phyloP scores from a whole-genome alignment of 73 alveolate genomes.

The Urostyla sp. region DNA sequence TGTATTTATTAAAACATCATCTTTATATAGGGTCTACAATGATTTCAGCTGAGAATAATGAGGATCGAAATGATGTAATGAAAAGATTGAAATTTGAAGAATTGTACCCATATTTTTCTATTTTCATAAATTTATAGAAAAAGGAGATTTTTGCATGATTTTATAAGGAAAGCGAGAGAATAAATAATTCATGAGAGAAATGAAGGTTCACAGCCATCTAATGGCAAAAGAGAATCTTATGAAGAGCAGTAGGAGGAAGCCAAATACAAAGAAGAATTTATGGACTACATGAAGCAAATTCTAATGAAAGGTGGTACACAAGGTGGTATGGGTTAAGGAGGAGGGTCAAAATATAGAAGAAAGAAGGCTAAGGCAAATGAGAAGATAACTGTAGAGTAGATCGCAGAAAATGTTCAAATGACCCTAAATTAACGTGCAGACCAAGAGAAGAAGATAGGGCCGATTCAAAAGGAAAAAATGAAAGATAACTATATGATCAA shows the following conservation, averaged over 20 bases:
- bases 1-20: not conserved
- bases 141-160: conserved; percentile 16
- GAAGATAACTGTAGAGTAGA: too few species aligned
- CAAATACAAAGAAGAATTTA: conserved; percentile 38
- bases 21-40: conserved; percentile 32
- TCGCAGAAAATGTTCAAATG: too few species aligned
- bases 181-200: conserved; percentile 12
- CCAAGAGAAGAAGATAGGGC: too few species aligned
- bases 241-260: conserved; percentile 7
- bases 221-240: not conserved
- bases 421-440: too few species aligned
- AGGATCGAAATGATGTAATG: conserved; percentile 25
- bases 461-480: too few species aligned
- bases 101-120: not conserved
- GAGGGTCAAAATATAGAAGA: too few species aligned
- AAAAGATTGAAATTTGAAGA: conserved; percentile 31
- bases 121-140: not conserved
- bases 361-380: too few species aligned
- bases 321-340: too few species aligned
- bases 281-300: conserved; percentile 49
- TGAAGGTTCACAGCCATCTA: not conserved
- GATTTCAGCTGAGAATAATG: conserved; percentile 34
- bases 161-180: conserved; percentile 26
- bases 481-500: too few species aligned
- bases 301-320: conserved; percentile 52